Evolutionary conservation across 2,329 filamentous ascomycete genomes (phyloP).

Genomic region (Xylariaceae sp.): DNA sequence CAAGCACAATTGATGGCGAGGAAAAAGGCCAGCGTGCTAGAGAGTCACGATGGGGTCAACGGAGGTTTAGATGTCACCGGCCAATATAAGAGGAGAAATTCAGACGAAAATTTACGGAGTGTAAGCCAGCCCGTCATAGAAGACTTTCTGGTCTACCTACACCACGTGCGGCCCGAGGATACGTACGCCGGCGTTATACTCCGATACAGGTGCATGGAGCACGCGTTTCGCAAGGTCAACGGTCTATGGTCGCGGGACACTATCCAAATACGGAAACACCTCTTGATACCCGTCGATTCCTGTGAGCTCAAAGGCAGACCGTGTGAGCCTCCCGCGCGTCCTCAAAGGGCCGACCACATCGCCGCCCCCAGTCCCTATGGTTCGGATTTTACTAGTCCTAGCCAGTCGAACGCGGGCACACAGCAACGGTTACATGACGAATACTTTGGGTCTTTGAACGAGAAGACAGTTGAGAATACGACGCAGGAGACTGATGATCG

Average conservation of each 20-base stretch:
- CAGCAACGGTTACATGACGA: constrained; percentile 34
- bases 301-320: constrained; percentile 76
- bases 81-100: constrained; percentile 60
- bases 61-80: constrained; percentile 51
- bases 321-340: constrained; percentile 48
- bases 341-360: constrained; percentile 41
- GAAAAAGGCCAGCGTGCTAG: constrained; percentile 53
- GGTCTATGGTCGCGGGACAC: constrained; percentile 92
- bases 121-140: constrained; percentile 54
- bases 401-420: constrained; percentile 18
- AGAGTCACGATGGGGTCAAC: constrained; percentile 56
- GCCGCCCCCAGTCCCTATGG: constrained; percentile 44
- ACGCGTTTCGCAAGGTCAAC: constrained; percentile 79
- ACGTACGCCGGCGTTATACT: constrained; percentile 89
- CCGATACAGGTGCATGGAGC: constrained; percentile 79
- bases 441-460: constrained; percentile 39
- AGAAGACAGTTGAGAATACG: constrained; percentile 26
- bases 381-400: constrained; percentile 24
- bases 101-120: constrained; percentile 51
- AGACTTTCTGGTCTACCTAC: constrained; percentile 83
- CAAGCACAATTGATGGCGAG: constrained; percentile 51
- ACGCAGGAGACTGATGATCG: constrained; percentile 50
- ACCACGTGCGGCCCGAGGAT: constrained; percentile 75
- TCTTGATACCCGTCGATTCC: constrained; percentile 83
- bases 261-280: constrained; percentile 73